phyloP scores from a whole-genome alignment of 2,329 filamentous ascomycete species.

The Neofusicoccum parvum region DNA sequence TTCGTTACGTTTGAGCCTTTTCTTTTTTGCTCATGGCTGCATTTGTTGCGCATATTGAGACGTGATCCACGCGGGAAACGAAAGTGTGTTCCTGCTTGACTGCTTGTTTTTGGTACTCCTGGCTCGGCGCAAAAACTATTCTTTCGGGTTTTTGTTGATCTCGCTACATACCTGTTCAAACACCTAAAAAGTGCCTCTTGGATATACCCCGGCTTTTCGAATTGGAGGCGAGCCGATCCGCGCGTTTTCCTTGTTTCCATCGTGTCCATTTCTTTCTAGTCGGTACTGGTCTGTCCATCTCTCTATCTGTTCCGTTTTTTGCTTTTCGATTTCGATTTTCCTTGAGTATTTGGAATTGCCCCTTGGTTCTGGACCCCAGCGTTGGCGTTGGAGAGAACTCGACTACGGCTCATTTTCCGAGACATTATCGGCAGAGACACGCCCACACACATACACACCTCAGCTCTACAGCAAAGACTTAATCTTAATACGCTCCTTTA shows the following conservation, averaged over 20 bases:
- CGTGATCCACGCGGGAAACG: conserved; percentile 11
- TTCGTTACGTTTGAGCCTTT: conserved; percentile 5
- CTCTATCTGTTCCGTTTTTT: background rate
- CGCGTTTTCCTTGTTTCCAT: conserved; percentile 13
- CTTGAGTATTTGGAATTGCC: conserved; percentile 14
- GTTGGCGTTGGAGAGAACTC: conserved; percentile 18
- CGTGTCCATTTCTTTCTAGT: conserved; percentile 4
- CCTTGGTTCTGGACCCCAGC: conserved; percentile 10
- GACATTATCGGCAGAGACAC: conserved; percentile 16
- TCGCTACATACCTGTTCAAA: conserved; percentile 21
- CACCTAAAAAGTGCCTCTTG: conserved; percentile 19
- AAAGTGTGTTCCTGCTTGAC: conserved; percentile 6
- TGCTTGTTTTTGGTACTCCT: conserved; percentile 14
- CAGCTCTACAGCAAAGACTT: conserved; percentile 17
- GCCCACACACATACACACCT: conserved; percentile 9
- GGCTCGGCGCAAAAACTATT: conserved; percentile 15
- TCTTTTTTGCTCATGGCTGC: conserved; percentile 8
- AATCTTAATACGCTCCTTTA: conserved; percentile 20
- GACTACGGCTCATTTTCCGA: conserved; percentile 17
- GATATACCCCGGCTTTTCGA: conserved; percentile 22
- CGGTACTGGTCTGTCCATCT: conserved; percentile 2
- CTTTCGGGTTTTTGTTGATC: conserved; percentile 17
- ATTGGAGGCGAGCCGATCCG: conserved; percentile 21
- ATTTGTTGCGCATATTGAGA: background rate
- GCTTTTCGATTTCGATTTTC: background rate